These are phyloP conservation scores for Colletotrichum eleusines DNA, from an alignment of 2,329 filamentous ascomycete genomes.

Conservation along the genomic window DNA sequence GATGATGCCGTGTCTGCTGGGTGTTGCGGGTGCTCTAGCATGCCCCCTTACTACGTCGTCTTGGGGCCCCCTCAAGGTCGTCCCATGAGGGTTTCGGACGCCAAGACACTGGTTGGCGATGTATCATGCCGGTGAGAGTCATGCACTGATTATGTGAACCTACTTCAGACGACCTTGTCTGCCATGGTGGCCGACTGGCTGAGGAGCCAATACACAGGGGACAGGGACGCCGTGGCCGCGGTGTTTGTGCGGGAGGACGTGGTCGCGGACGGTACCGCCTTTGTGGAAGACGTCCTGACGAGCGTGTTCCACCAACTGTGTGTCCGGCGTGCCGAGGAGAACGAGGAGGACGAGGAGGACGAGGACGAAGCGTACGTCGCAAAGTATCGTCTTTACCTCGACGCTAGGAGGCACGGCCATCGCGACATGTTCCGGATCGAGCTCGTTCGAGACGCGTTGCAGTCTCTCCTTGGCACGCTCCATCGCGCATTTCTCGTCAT, in stretches of 20 bases:
- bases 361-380: constrained; percentile 21
- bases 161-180: constrained; percentile 17
- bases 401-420: constrained; percentile 30
- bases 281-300: constrained; percentile 11
- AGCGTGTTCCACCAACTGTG: constrained; percentile 19
- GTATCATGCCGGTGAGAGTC: constrained; percentile 6
- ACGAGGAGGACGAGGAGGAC: neutral
- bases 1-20: too few relatives aligned
- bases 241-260: constrained; percentile 2
- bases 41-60: too few relatives aligned
- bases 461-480: constrained; percentile 16
- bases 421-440: constrained; percentile 34
- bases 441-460: constrained; percentile 10
- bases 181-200: neutral
- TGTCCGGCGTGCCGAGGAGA: neutral
- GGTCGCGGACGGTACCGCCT: constrained; percentile 4
- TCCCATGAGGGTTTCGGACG: constrained; percentile 7
- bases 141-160: neutral
- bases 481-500: constrained; percentile 10
- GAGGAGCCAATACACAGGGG: neutral
- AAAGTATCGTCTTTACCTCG: constrained; percentile 15
- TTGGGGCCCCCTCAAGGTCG: neutral
- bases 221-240: neutral
- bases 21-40: neutral
- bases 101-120: constrained; percentile 14